Base-by-base conservation (phyloP, 108 stramenopile genomes). In the Pseudonitzschia multistriata region DNA sequence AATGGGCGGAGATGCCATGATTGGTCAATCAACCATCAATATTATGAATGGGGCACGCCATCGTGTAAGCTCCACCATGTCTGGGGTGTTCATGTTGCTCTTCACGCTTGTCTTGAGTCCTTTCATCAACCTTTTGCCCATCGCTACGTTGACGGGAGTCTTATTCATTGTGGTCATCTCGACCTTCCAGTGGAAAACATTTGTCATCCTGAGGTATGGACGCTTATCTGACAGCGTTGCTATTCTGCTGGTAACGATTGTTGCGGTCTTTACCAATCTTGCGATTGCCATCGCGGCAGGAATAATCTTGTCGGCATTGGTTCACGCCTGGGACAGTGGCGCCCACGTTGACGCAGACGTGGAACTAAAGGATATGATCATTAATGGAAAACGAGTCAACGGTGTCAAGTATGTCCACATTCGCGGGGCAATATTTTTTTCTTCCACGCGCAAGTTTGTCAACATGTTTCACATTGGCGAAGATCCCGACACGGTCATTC, bases 1-100 rank as follows among this genome's bases (percentile, higher is more conserved):
- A 54, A 82, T 85, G 84, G 84, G 84, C 8, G 84, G 84, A 67
- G 81, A 82, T 72, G 79, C 84, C 40, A 85, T 81, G 81, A 84
- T 84, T 70, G 83, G 83, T 42, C 83, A 84, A 67, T 84, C 83
- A 1, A 84, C 81, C 24, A 84, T 84, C 62, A 84, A 84, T 54
- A 78, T 84, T 49, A 79, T 79, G 73, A 84, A 81, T 67, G 83
- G 83, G 22, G 83, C 78, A 11, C 77, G 83, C 50, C 78, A 79
- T 56, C 63, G 83, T 6, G 71, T 84, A 13, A 65, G 62, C 47
- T 79, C 78, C 27, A 82, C 78, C 39, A 74, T 76, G 74, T 79
- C 81, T 0, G 83, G 81, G 25, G 39, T 84, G 45, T 82, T 84
- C 53, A 84, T 84, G 83, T 52, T 84, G 53, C 48, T 84, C 19